Evolutionary conservation across 2,329 filamentous ascomycete species (phyloP).

Genomic region (Neonectria faginata): DNA sequence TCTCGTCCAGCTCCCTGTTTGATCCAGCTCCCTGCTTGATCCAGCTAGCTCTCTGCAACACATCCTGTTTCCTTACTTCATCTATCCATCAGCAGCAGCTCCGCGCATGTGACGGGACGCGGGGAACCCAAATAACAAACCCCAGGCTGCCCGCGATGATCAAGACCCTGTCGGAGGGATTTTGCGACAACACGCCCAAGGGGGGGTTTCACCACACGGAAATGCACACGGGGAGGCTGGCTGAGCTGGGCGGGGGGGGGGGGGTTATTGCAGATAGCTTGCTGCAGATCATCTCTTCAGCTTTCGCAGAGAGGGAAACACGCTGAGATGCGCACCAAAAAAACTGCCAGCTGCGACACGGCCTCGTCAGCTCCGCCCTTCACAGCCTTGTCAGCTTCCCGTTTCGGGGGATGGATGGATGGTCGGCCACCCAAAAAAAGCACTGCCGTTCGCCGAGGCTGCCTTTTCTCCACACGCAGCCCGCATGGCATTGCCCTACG

Average conservation of each 20-base stretch:
- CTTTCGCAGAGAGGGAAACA: neutral
- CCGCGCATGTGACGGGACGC: slow-evolving; percentile 24
- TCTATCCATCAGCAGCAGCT: slow-evolving; percentile 18
- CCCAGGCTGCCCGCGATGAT: neutral
- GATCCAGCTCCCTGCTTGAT: neutral
- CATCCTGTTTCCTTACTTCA: neutral
- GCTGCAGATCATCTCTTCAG: slow-evolving; percentile 13
- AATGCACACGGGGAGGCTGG: neutral
- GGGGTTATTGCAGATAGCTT: slow-evolving; percentile 17
- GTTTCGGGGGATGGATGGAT: slow-evolving; percentile 7
- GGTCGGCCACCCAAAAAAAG: slow-evolving; percentile 4
- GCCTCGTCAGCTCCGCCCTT: slow-evolving; percentile 23
- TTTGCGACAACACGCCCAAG: neutral
- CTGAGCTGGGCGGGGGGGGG: neutral
- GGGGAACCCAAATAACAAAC: slow-evolving; percentile 13
- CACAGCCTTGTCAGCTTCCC: slow-evolving; percentile 29
- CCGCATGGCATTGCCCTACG: neutral
- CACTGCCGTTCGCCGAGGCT: slow-evolving; percentile 3
- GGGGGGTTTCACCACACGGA: neutral
- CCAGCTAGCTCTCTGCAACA: neutral
- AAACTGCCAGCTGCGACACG: neutral
- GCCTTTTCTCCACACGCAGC: neutral
- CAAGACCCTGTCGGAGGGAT: neutral
- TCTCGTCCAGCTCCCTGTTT: neutral
- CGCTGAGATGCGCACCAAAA: too few relatives aligned